phyloP scores from a whole-genome alignment of 768 basidiomycete genomes.

The Boletellus emodensis region DNA sequence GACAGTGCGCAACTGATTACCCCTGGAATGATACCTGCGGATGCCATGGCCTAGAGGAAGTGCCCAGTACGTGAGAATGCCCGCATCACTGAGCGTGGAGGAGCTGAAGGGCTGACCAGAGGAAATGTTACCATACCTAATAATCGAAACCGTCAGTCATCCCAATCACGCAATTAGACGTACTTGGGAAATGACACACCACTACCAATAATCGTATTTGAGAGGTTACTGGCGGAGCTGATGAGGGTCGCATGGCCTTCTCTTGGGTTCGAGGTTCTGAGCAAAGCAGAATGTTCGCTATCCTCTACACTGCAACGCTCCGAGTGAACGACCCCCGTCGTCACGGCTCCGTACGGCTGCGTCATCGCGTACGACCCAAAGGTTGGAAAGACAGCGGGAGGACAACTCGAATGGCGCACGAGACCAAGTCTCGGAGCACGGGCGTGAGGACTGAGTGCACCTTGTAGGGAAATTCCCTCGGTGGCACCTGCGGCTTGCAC shows the following conservation, averaged over 20 bases:
- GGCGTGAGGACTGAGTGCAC: no score
- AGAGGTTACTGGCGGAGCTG: conserved; percentile 73
- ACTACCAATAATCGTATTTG: conserved; percentile 91
- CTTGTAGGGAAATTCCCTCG: no score
- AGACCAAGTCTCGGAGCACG: no score
- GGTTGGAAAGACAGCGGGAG: background rate
- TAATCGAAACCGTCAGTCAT: background rate
- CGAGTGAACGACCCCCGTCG: conserved; percentile 26
- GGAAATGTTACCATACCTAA: conserved; percentile 88
- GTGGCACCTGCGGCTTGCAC: no score
- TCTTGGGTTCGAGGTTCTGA: conserved; percentile 37
- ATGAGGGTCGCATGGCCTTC: conserved; percentile 69
- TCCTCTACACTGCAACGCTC: conserved; percentile 14
- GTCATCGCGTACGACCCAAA: conserved; percentile 55
- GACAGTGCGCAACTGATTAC: conserved; percentile 84
- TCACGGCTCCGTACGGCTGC: conserved; percentile 62
- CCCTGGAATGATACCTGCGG: conserved; percentile 86
- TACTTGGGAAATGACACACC: conserved; percentile 43
- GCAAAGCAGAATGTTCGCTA: conserved; percentile 58
- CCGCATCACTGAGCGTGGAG: background rate
- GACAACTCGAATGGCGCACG: background rate
- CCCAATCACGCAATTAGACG: background rate
- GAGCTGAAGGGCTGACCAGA: conserved; percentile 43
- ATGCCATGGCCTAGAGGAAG: conserved; percentile 71
- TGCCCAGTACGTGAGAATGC: background rate